Base-by-base conservation (phyloP, 2,329 filamentous ascomycete genomes). In the Xylariaceae sp. region DNA sequence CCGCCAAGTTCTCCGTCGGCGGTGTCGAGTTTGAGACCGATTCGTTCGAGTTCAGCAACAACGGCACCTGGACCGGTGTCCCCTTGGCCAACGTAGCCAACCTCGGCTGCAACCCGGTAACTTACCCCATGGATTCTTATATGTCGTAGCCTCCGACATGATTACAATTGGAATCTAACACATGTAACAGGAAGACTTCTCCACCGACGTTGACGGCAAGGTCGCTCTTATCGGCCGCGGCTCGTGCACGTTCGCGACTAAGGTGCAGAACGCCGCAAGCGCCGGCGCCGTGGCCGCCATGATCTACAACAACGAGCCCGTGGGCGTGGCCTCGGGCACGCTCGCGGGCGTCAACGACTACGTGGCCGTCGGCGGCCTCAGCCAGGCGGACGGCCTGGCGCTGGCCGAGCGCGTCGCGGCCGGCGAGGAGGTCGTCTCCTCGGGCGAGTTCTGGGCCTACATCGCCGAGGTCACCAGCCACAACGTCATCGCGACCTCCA, bases 401-500 rank as follows among this genome's bases (percentile, higher is more conserved):
- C 33, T 44, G 4, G 38, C 38, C 4, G 45, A 23, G 11, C 41
- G 34, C 38, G 3, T 37, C 21, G 38, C 32, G n/a, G 40, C 41
- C 15, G 48, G 50, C 36, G 39, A 43, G 15, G 43, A 49, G 3
- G 23, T 51, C 4, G 36, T 31, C 15, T 51, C 47, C 3, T 43
- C 49, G 1, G 54, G 54, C 27, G 42, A 43, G 3, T 51, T 49
- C 42, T 53, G 43, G 46, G 50, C 56, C 24, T 57, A 54, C 36
- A 39, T 57, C 28, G 51, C 48, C 16, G 46, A 54, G 32, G 46
- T 38, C 17, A 53, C 46, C 12, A 67, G 61, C 18, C 64, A 64
- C 58, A 81, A 82, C 50, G 67, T 83, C 28, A 70, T 82, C 44
- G 79, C 78, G 4, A 71, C 77, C 49, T 76, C 76, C 9, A 73